Base-by-base conservation (phyloP, 2,329 filamentous ascomycete species). In the Cladosporium sp. region DNA sequence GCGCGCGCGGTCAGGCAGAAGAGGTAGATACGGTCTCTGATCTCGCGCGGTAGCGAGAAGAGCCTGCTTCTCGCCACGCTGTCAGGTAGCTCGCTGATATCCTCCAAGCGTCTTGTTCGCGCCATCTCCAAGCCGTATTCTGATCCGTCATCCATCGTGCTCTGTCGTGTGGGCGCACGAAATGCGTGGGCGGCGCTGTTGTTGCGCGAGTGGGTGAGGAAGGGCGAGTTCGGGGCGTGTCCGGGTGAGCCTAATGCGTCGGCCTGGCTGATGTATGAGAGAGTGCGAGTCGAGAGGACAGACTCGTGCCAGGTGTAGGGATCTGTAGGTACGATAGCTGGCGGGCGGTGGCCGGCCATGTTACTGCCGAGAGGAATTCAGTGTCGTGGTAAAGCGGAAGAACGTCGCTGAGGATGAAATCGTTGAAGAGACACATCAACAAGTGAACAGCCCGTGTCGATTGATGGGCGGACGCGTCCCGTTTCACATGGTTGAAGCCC, bases 21-120 rank as follows among this genome's bases (percentile, higher is more conserved):
- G 23, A 67, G 61, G 66, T 75, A 79, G 58, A 79, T 74, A 16
- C 72, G 69, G 49, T 76, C 74, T 53, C 77, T 69, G 8, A 79
- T 74, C 68, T 79, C 77, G 56, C 74, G 69, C 8, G 77, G 77
- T 21, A 78, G 70, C 26, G 69, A 70, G 69, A 78, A 78, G 35
- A 78, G 70, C 14, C 68, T 68, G 55, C 70, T 73, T 49, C 69
- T 57, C n/a, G 72, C 67, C 53, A 77, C 74, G 62, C 72, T 72
- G 31, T 70, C 65, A 10, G 74, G 74, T 16, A 75, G 61, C 61
- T 63, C 61, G 26, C 33, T 63, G 53, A 65, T 59, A 16, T 65
- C 62, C 26, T 65, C 62, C 18, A 65, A 29, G n/a, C 46, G 46
- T 28, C 62, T 29, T 49, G 62, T 59, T 29, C 40, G 64, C 28